Base-by-base conservation (phyloP, 805 yeast species). In the Barnettozyma vustinii region DNA sequence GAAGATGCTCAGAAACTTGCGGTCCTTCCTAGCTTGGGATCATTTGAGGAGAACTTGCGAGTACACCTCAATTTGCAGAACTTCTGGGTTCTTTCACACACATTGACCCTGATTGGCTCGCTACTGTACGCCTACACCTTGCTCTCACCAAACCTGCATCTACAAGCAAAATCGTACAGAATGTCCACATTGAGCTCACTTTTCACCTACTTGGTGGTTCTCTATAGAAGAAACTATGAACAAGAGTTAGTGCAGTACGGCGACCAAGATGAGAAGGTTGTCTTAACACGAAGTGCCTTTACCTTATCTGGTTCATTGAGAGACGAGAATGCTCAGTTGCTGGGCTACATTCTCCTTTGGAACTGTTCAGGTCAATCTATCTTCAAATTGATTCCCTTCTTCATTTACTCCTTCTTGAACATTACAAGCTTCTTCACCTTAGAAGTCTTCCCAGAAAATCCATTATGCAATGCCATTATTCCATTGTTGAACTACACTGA, bases 331-430 rank as follows among this genome's bases (percentile, higher is more conserved):
- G 62, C 71, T 0, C 74, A 69, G 37, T 49, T 72, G 41, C 57
- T 72, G 37, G 65, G 66, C 0, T 69, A 64, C 55, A 57, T 72
- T 1, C 52, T 60, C n/a, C 58, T 73, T 21, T 72, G 75, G 75
- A 41, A 65, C 25, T 57, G 60, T 9, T 69, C 76, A 0, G 56
- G 61, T 3, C 49, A 56, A 3, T 64, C 62, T 18, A 18, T 66
- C n/a, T 46, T 67, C 35, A 73, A 73, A 50, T 51, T 73, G 40
- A 48, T 67, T 25, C 75, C 77, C 2, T 72, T 71, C 54, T 63
- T 66, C n/a, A 59, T 66, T 9, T 73, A 71, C 51, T 71, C 76
- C 3, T 55, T 65, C n/a, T 56, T 73, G 46, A 73, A 73, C 49
- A 52, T 71, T 36, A 56, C 66, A 26, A 62, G 65, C 20, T 70